phyloP scores from a whole-genome alignment of 2,329 filamentous ascomycete species.

The Lachnellula cervina region DNA sequence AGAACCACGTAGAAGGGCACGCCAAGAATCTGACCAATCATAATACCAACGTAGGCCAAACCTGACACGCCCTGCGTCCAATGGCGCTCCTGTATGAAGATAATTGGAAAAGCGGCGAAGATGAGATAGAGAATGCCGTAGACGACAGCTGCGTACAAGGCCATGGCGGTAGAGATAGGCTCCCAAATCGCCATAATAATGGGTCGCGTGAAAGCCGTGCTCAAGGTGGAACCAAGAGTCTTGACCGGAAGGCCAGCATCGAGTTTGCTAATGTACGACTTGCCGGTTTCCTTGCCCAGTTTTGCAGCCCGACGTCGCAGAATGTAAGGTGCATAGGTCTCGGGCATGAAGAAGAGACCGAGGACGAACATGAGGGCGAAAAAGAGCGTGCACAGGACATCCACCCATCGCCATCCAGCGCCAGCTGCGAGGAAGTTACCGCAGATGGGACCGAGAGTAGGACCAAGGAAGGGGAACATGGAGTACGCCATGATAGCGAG shows the following conservation, averaged over 20 bases:
- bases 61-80: conserved; percentile 55
- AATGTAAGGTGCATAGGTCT: conserved; percentile 81
- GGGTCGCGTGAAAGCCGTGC: conserved; percentile 57
- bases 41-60: conserved; percentile 50
- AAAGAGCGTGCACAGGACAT: conserved; percentile 81
- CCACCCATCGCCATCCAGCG: conserved; percentile 75
- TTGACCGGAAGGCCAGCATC: not conserved
- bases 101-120: conserved; percentile 58
- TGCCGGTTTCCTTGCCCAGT: conserved; percentile 63
- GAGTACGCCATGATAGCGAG: conserved; percentile 83
- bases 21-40: conserved; percentile 32
- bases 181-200: conserved; percentile 70
- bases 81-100: conserved; percentile 55
- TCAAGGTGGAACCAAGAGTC: not conserved
- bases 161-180: conserved; percentile 69
- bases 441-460: conserved; percentile 69
- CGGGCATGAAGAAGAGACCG: conserved; percentile 83
- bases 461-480: conserved; percentile 77
- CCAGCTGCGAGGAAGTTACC: conserved; percentile 72
- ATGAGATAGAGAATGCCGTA: conserved; percentile 52
- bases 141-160: conserved; percentile 75
- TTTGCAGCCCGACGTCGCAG: conserved; percentile 66
- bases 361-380: conserved; percentile 64
- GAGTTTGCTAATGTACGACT: conserved; percentile 29
- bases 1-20: conserved; percentile 30